Evolutionary conservation across 306 rosid genomes (phyloP).

Genomic region (Arachis stenosperma): DNA sequence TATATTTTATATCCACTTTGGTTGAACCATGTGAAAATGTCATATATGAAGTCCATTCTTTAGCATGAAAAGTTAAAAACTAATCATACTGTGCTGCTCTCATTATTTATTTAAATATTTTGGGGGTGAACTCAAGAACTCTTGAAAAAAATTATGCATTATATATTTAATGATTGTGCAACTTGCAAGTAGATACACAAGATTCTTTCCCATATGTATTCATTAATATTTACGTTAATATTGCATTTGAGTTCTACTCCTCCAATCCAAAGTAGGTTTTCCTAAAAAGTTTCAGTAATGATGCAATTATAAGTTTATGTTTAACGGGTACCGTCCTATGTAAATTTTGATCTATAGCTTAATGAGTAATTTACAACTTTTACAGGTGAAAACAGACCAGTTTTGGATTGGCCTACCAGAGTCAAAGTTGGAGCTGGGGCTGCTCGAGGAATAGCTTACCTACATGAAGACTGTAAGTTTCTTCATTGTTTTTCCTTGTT

Average conservation of each 20-base stretch:
- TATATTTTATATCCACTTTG: conserved; percentile 10
- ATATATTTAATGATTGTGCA: neutral
- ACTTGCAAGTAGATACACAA: neutral
- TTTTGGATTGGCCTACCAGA: conserved; percentile 85
- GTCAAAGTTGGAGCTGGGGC: conserved; percentile 92
- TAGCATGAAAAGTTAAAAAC: neutral
- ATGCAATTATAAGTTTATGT: conserved; percentile 24
- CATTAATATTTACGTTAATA: neutral
- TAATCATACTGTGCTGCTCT: conserved; percentile 1
- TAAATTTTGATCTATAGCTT: conserved; percentile 26
- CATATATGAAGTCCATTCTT: conserved; percentile 12
- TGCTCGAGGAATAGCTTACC: conserved; percentile 95
- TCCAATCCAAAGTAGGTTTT: conserved; percentile 18
- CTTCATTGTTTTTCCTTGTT: conserved; percentile 15
- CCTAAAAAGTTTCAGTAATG: conserved; percentile 6
- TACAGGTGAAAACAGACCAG: conserved; percentile 61
- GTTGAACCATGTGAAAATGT: neutral
- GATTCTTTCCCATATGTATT: neutral
- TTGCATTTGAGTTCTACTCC: conserved; percentile 1
- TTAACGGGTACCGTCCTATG: conserved; percentile 11
- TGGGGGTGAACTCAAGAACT: neutral
- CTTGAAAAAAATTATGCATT: neutral
- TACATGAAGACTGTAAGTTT: conserved; percentile 93
- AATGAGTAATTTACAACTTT: conserved; percentile 22
- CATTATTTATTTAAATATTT: neutral